Evolutionary conservation across 495 filamentous ascomycete genomes (phyloP).

Genomic region (Penicillium ochrochloron): DNA sequence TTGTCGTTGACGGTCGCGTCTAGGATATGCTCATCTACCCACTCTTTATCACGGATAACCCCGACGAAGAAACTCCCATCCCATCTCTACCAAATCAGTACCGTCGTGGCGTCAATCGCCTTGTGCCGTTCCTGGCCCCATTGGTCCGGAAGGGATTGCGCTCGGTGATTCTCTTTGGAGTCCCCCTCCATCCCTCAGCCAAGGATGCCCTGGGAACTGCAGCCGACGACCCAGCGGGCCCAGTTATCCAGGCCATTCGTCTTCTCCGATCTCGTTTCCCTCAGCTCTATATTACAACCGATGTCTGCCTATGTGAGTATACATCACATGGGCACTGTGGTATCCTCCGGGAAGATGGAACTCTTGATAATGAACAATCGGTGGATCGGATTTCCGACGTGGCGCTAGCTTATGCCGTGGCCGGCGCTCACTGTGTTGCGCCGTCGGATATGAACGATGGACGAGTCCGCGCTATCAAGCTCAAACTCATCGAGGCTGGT

Average conservation of each 20-base stretch:
- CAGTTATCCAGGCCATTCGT: conserved; percentile 83
- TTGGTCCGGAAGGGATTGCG: conserved; percentile 85
- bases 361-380: conserved; percentile 87
- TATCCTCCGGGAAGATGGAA: conserved; percentile 88
- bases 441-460: conserved; percentile 99
- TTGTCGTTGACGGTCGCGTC: not conserved
- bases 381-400: conserved; percentile 94
- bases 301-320: conserved; percentile 98
- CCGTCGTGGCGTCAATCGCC: conserved; percentile 83
- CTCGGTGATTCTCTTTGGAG: conserved; percentile 94
- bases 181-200: conserved; percentile 74
- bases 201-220: conserved; percentile 94
- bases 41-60: conserved; percentile 91
- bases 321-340: conserved; percentile 99
- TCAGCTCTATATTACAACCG: conserved; percentile 82
- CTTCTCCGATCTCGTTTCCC: conserved; percentile 83
- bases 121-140: conserved; percentile 82
- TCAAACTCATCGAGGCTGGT: conserved; percentile 90
- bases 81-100: conserved; percentile 87
- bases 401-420: conserved; percentile 87
- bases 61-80: conserved; percentile 89
- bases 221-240: conserved; percentile 90
- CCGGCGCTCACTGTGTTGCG: conserved; percentile 94
- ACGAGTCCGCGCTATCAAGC: conserved; percentile 92
- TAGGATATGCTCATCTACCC: conserved; percentile 97